These are phyloP conservation scores for Fusarium virguliforme DNA, from an alignment of 2,329 filamentous ascomycete species.

Conservation along the genomic window DNA sequence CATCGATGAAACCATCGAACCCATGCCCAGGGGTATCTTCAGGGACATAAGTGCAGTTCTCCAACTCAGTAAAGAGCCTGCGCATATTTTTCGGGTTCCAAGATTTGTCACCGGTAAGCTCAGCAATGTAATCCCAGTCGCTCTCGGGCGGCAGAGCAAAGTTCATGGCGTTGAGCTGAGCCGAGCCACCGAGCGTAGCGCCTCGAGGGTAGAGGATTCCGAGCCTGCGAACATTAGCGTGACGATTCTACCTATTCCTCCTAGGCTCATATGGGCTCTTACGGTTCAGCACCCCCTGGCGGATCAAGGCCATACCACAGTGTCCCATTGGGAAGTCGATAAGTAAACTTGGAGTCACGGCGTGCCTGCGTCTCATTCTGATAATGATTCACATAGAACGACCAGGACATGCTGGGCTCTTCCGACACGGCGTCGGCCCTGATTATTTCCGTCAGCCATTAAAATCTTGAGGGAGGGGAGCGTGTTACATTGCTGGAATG, in stretches of 20 bases:
- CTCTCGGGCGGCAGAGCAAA: slow-evolving; percentile 35
- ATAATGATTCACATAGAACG: slow-evolving; percentile 75
- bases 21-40: slow-evolving; percentile 58
- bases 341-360: slow-evolving; percentile 45
- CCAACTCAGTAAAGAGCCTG: slow-evolving; percentile 59
- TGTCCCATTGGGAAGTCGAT: slow-evolving; percentile 37
- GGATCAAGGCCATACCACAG: slow-evolving; percentile 52
- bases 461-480: background rate
- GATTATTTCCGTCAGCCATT: background rate
- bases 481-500: slow-evolving; percentile 34
- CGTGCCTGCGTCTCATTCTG: slow-evolving; percentile 44
- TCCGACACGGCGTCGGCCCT: slow-evolving; percentile 35
- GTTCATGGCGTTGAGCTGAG: slow-evolving; percentile 45
- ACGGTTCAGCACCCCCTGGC: slow-evolving; percentile 50
- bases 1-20: slow-evolving; percentile 58
- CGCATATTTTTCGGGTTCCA: slow-evolving; percentile 62
- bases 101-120: slow-evolving; percentile 60
- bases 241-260: background rate
- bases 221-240: slow-evolving; percentile 19
- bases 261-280: slow-evolving; percentile 5
- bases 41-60: slow-evolving; percentile 60
- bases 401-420: slow-evolving; percentile 60
- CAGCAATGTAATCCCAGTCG: slow-evolving; percentile 55
- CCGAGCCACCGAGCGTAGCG: slow-evolving; percentile 37
- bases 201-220: slow-evolving; percentile 47